Conservation (phyloP, 345 rosid genomes). For the Toxicodendron radicans region DNA sequence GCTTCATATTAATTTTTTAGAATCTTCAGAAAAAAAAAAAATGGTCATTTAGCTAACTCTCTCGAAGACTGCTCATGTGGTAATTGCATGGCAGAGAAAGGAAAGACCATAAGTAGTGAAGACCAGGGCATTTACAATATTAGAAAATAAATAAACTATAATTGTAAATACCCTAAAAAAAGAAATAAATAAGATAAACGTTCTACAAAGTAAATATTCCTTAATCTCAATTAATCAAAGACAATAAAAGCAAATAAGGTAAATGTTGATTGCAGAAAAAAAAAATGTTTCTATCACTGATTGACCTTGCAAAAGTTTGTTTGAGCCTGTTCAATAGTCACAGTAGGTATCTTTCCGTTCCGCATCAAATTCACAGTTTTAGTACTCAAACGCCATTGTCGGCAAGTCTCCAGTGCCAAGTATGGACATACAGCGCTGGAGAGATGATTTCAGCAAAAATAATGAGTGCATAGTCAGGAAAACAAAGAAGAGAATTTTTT, state of each 20-base stretch:
- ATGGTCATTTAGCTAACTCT: neutral
- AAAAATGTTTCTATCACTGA: neutral
- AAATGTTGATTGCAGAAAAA: neutral
- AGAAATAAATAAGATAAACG: neutral
- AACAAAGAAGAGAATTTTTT: neutral
- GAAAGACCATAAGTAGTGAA: constrained; percentile 5
- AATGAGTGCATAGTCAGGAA: neutral
- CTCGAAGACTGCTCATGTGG: neutral
- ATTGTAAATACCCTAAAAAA: neutral
- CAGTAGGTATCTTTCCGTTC: constrained; percentile 95
- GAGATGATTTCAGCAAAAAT: constrained; percentile 23
- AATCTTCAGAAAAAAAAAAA: neutral
- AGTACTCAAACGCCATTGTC: constrained; percentile 95
- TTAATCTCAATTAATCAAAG: neutral
- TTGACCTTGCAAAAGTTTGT: constrained; percentile 83
- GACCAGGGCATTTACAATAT: constrained; percentile 11
- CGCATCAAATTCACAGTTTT: constrained; percentile 94
- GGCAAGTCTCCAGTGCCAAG: constrained; percentile 92
- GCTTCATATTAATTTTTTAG: neutral
- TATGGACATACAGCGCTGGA: constrained; percentile 93
- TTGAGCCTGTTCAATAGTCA: constrained; percentile 97
- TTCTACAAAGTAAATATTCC: neutral
- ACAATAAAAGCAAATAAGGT: neutral
- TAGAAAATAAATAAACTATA: neutral
- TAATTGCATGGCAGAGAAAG: neutral